Evolutionary conservation across 352 stramenopile species (phyloP), one percentile per base, ranked within the genome.

Genomic region (Phytophthora pistaciae): DNA sequence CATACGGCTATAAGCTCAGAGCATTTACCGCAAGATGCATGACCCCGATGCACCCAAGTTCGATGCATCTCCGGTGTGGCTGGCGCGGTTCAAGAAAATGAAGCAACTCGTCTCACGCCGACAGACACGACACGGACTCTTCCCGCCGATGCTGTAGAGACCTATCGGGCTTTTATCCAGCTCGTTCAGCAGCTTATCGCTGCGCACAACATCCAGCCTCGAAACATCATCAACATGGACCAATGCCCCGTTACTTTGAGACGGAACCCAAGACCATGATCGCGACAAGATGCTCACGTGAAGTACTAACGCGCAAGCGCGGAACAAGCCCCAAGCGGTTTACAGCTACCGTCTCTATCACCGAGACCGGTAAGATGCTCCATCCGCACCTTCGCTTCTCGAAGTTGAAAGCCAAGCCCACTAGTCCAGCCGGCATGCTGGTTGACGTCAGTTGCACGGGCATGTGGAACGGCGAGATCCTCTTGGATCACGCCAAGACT

Each of bases 181-280:
- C 31, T 11, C 1, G 42, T 33, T 3, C 62, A 68, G 14, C 27
- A 42, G 3, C 20, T 62, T 14, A 68, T 68, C 25, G 27, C 25
- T 5, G 50, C 23, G 53, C 42, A 62, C 29, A 7, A 27, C 29
- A 62, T 63, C n/a, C n/a, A n/a, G n/a, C n/a, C n/a, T n/a, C n/a
- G n/a, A n/a, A n/a, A 48, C 16, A 48, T 48, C 40, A 20, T 48
- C 13, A 21, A 46, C 54, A 20, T 16, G 53, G n/a, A 63, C 56
- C n/a, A 61, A 56, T 69, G 8, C 62, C 62, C 5, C 40, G 62
- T 5, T 69, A 69, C 20, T 69, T 62, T 14, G 62, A 69, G 42
- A 63, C 40, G 16, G 53, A 69, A 31, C 54, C 62, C 2, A 69
- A 56, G 2, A 50, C 53, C 50, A 58, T 54, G 2, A 69, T 58